These are phyloP conservation scores for Adansonia rubrostipa DNA, from an alignment of 441 rosid species.

Conservation along the genomic window DNA sequence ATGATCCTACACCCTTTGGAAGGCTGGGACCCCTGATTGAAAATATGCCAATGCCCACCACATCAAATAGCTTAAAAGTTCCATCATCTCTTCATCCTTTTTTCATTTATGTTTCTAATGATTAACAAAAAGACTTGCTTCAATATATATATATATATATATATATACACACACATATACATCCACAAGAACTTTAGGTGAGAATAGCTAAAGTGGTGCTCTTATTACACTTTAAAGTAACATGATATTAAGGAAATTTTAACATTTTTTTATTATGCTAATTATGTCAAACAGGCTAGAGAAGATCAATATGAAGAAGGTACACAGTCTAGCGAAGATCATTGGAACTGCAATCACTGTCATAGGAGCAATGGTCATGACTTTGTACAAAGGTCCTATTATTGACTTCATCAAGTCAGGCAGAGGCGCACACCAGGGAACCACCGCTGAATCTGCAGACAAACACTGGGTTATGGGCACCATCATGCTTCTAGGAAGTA, in stretches of 20 bases:
- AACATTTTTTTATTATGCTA: too few relatives aligned
- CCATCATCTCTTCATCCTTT: background rate
- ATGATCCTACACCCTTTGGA: background rate
- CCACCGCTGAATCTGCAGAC: constrained; percentile 35
- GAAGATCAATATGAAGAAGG: constrained; percentile 61
- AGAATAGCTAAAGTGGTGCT: background rate
- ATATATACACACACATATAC: background rate
- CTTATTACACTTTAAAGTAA: background rate
- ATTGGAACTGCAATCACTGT: constrained; percentile 79
- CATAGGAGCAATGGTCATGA: constrained; percentile 89
- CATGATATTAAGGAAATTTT: background rate
- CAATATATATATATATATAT: background rate
- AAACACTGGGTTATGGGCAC: constrained; percentile 76
- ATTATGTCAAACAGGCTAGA: constrained; percentile 55
- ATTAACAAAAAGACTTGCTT: background rate
- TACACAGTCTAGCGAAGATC: constrained; percentile 72
- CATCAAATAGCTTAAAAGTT: background rate
- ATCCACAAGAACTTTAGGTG: background rate
- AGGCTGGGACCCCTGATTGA: background rate
- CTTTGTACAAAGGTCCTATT: constrained; percentile 87
- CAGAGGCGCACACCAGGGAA: constrained; percentile 41
- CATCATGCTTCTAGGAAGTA: constrained; percentile 63
- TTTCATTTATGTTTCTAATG: background rate
- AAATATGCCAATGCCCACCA: background rate
- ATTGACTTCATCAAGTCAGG: constrained; percentile 56